Base-by-base conservation (phyloP, 2,329 filamentous ascomycete species). In the Colletotrichum eleusines region DNA sequence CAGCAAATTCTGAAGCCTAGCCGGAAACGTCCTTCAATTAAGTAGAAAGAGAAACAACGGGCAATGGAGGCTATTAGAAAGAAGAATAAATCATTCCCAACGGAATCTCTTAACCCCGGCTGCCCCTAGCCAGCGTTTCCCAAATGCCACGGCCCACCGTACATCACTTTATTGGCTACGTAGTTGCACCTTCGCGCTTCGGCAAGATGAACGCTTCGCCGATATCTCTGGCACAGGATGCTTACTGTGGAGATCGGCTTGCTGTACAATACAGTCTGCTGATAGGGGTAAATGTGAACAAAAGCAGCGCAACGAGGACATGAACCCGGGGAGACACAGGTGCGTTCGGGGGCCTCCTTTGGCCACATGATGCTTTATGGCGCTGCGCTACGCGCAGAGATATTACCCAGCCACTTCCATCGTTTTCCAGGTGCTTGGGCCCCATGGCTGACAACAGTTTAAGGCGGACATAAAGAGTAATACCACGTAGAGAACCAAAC, bases 361-460 rank as follows among this genome's bases (percentile, higher is more conserved):
- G 60, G 20, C 46, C 48, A 40, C 60, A 63, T 63, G 60, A 63
- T 42, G 48, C 35, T 26, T 11, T 26, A 38, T 63, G 48, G 44
- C 42, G 60, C 60, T 26, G 18, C 60, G 38, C 60, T 63, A 63
- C 35, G 48, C 60, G 28, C 46, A 23, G 38, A 44, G 16, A 53
- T n/a, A n/a, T 40, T n/a, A 4, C 46, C 38, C 48, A 26, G 44
- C 33, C n/a, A 33, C 33, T 40, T 40, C 35, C 26, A 54, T 53
- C 16, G 18, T 33, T 33, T n/a, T 53, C 26, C n/a, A 38, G 38
- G 60, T 31, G 9, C 26, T 20, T 54, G 18, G 48, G 26, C 42
- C 40, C 38, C 23, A 7, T 44, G 55, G 28, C 14, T 12, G 54
- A 16, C 2, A 8, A 50, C 6, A 50, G 3, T 35, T 50, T 18